Conservation (phyloP, 129 eudicot species). For the Flaveria robusta region DNA sequence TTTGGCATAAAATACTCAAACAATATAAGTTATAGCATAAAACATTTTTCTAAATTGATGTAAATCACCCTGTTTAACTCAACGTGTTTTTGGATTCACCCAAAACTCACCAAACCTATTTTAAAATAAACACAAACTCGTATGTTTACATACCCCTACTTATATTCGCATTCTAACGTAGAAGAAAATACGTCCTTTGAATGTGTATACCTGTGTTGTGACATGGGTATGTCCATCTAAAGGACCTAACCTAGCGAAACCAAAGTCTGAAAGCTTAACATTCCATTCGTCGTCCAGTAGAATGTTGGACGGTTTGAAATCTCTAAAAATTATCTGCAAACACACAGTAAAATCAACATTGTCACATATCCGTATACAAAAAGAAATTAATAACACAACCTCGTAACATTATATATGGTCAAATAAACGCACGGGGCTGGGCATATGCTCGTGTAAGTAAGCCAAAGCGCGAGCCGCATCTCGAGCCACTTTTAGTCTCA, state of each 20-base stretch:
- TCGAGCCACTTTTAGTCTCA: constrained; percentile 80
- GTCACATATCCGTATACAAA: not conserved
- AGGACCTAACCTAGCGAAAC: constrained; percentile 86
- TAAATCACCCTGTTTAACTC: no score
- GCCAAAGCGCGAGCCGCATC: constrained; percentile 89
- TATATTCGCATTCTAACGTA: no score
- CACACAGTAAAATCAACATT: not conserved
- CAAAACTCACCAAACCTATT: no score
- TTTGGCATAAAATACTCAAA: no score
- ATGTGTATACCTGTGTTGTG: constrained; percentile 9
- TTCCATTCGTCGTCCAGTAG: constrained; percentile 82
- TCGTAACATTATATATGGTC: not conserved
- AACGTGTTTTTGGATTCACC: no score
- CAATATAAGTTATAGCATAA: no score
- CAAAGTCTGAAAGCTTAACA: constrained; percentile 87
- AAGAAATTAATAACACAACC: not conserved
- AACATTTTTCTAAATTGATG: no score
- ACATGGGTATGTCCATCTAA: constrained; percentile 77
- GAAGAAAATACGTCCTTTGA: not conserved
- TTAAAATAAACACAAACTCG: no score
- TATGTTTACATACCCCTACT: no score
- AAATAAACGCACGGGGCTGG: not conserved
- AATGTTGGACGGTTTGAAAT: constrained; percentile 87
- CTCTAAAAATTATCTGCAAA: constrained; percentile 70
- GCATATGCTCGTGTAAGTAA: constrained; percentile 78